Evolutionary conservation across 176 grass and related monocot genomes (phyloP), one percentile per base, ranked within the genome.

Genomic region (Eleusine coracana): DNA sequence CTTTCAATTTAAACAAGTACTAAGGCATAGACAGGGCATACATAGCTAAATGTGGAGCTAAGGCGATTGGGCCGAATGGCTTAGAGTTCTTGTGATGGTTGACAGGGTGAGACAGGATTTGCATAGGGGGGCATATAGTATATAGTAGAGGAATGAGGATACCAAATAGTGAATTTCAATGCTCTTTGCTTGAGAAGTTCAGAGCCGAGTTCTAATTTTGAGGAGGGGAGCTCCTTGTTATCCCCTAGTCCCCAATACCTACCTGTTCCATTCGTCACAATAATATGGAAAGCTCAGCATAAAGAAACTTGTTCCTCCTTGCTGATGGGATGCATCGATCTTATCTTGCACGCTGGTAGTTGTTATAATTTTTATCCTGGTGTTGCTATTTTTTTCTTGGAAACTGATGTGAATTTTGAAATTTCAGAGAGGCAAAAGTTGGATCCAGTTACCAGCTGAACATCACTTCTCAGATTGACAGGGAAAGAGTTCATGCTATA

Each of bases 401-500:
- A 52, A 60, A 83, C 40, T 83, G 21, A 78, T 23, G 5, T 18
- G 5, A 61, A 38, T 85, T 83, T 29, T 68, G 76, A n/a, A 79
- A 84, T 85, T 85, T 65, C 78, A 99, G 96, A 68, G 68, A 83
- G 76, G 64, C 68, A 34, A 84, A 87, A 67, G 48, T 62, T 81
- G 87, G 83, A 4, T 87, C 74, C 69, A 86, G 82, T 51, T 94
- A 99, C 84, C 75, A 92, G 61, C 74, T 91, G 74, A 85, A 94
- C 66, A 92, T 99, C 52, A 49, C 81, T 83, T 75, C 83, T 46
- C 91, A 94, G 74, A 78, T 96, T 76, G 89, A 95, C 61, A 65
- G 82, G 77, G 76, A 82, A 66, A 79, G 77, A 88, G 74, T 74
- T 76, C 77, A 73, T 60, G 86, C 81, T 68, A 79, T 75, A 64